Evolutionary conservation across 495 filamentous ascomycete species (phyloP).

Genomic region (Extremus antarcticus): DNA sequence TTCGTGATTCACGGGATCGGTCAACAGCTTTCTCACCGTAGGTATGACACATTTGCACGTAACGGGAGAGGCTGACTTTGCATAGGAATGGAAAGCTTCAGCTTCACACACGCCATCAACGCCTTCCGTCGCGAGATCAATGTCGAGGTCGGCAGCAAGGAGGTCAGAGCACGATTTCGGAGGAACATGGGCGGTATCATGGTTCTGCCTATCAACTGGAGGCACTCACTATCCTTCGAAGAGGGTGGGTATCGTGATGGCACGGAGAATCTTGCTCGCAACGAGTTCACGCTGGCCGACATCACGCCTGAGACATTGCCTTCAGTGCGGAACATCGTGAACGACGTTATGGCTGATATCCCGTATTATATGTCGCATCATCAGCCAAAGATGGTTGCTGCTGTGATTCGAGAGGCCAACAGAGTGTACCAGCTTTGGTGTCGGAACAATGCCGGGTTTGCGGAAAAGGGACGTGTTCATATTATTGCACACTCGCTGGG

Average conservation of each 20-base stretch:
- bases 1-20: slow-evolving; percentile 92
- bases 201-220: slow-evolving; percentile 80
- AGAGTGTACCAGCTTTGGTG: slow-evolving; percentile 90
- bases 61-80: background rate
- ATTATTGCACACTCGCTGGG: slow-evolving; percentile 88
- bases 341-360: slow-evolving; percentile 94
- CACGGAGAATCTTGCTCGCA: slow-evolving; percentile 40
- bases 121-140: slow-evolving; percentile 78
- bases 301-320: slow-evolving; percentile 89
- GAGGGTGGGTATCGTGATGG: slow-evolving; percentile 51
- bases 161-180: slow-evolving; percentile 62
- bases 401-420: slow-evolving; percentile 85
- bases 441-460: slow-evolving; percentile 77
- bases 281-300: slow-evolving; percentile 69
- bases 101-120: slow-evolving; percentile 94
- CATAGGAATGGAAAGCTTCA: slow-evolving; percentile 68
- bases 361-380: slow-evolving; percentile 95
- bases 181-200: slow-evolving; percentile 60
- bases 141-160: slow-evolving; percentile 63
- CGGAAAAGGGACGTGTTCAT: slow-evolving; percentile 72
- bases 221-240: slow-evolving; percentile 72
- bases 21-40: slow-evolving; percentile 84
- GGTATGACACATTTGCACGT: background rate
- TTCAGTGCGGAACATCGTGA: slow-evolving; percentile 78
- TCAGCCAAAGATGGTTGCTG: slow-evolving; percentile 85